Evolutionary conservation across 805 yeast species (phyloP).

Genomic region (Myxozyma sirexii): DNA sequence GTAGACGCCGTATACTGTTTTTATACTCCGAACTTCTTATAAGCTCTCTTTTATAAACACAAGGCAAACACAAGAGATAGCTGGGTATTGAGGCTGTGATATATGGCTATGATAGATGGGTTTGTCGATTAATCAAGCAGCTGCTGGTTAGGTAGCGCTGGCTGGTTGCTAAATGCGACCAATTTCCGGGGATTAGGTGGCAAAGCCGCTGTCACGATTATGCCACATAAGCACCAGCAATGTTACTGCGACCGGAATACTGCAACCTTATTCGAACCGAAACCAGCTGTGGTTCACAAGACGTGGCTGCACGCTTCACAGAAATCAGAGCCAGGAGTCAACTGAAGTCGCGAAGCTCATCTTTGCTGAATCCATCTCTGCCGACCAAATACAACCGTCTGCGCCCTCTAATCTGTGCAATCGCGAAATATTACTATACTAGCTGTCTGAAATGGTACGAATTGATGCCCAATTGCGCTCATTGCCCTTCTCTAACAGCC

Average conservation of each 20-base stretch:
- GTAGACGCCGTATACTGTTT: no score
- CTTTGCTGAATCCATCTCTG: neutral
- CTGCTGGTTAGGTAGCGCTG: no score
- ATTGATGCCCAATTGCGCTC: neutral
- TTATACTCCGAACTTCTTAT: no score
- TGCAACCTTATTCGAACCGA: neutral
- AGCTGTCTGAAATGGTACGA: neutral
- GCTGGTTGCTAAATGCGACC: no score
- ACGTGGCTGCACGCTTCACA: slow-evolving; percentile 11
- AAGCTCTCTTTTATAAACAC: no score
- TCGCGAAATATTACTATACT: neutral
- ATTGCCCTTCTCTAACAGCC: neutral
- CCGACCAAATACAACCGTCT: neutral
- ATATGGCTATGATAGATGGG: no score
- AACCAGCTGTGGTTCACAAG: neutral
- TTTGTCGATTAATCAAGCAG: no score
- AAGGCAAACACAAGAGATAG: no score
- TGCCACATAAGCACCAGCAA: no score
- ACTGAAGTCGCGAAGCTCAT: neutral
- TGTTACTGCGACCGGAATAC: neutral
- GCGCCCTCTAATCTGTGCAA: neutral
- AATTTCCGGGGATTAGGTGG: no score
- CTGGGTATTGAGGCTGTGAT: no score
- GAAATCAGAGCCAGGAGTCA: neutral
- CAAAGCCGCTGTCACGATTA: no score